Conservation (phyloP, 108 stramenopile species). For the Skeletonema marinoi region DNA sequence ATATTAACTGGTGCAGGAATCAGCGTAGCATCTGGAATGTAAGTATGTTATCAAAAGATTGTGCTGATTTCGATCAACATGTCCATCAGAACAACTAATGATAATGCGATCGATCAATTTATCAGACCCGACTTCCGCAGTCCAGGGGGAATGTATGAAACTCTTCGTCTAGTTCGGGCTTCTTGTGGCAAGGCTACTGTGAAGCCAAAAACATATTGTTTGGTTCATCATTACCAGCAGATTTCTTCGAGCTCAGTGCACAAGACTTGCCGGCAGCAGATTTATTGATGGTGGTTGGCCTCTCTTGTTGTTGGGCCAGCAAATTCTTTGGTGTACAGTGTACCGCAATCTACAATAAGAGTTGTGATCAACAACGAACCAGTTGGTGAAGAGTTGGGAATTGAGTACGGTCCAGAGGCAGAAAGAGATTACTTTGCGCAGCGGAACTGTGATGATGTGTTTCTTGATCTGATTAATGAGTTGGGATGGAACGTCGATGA, state of each 20-base stretch:
- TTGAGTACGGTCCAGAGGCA: slow-evolving; percentile 41
- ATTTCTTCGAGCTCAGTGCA: slow-evolving; percentile 56
- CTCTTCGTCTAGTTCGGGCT: no score
- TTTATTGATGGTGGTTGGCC: slow-evolving; percentile 75
- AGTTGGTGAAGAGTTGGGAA: slow-evolving; percentile 60
- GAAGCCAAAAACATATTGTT: slow-evolving; percentile 63
- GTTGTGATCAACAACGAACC: slow-evolving; percentile 61
- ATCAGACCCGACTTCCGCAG: no score
- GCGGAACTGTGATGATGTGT: slow-evolving; percentile 61
- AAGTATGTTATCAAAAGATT: no score
- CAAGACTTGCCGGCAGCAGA: slow-evolving; percentile 63
- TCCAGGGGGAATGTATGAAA: no score
- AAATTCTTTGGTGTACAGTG: slow-evolving; percentile 56
- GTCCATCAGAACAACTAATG: no score
- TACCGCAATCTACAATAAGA: slow-evolving; percentile 46
- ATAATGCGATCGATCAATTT: no score
- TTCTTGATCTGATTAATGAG: slow-evolving; percentile 56
- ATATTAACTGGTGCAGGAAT: no score
- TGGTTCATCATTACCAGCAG: slow-evolving; percentile 61
- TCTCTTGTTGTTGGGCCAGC: slow-evolving; percentile 76
- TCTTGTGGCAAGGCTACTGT: no score
- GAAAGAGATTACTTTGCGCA: slow-evolving; percentile 61
- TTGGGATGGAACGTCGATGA: slow-evolving; percentile 64
- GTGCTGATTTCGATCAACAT: no score
- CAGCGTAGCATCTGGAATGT: no score